Conservation (phyloP, 2,329 filamentous ascomycete species). For the Biscogniauxia marginata region DNA sequence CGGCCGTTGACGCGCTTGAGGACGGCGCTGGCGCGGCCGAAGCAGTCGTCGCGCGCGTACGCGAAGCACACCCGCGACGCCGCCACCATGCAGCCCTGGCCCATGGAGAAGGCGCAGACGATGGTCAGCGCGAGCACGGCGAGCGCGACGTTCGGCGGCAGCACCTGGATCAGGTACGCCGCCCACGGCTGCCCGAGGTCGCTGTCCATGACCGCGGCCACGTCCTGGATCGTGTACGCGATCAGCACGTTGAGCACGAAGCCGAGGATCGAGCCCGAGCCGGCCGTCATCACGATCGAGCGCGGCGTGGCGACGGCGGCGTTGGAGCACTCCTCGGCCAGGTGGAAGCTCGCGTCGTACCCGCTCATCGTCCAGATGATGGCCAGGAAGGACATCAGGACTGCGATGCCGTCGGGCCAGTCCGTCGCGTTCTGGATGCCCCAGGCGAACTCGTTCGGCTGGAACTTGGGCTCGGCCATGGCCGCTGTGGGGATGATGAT, state of each 20-base stretch:
- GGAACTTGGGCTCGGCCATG: constrained; percentile 50
- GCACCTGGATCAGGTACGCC: constrained; percentile 65
- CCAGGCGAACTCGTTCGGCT: constrained; percentile 55
- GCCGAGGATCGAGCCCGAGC: constrained; percentile 63
- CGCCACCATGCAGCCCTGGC: constrained; percentile 69
- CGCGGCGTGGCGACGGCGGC: constrained; percentile 68
- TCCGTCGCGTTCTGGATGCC: constrained; percentile 64
- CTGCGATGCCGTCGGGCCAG: constrained; percentile 64
- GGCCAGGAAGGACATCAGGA: constrained; percentile 64
- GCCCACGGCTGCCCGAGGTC: constrained; percentile 68
- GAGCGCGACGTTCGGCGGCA: constrained; percentile 59
- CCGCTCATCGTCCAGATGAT: constrained; percentile 37
- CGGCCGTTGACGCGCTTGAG: constrained; percentile 59
- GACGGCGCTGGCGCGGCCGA: constrained; percentile 54
- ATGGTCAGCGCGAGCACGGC: constrained; percentile 66
- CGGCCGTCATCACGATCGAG: constrained; percentile 69
- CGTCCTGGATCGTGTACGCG: constrained; percentile 68
- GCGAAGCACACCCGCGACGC: constrained; percentile 68
- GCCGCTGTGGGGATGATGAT: constrained; percentile 64
- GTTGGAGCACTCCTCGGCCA: constrained; percentile 75
- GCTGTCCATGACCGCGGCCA: constrained; percentile 56
- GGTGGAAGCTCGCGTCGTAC: constrained; percentile 53
- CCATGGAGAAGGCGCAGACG: constrained; percentile 69
- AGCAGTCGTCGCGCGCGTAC: constrained; percentile 70
- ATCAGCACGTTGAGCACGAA: constrained; percentile 74